A percentile compares a stretch with the other conserved stretches of the same genome.
phyloP scores from a whole-genome alignment of 2,329 filamentous ascomycete genomes.

The Penicillium sclerotiorum region DNA sequence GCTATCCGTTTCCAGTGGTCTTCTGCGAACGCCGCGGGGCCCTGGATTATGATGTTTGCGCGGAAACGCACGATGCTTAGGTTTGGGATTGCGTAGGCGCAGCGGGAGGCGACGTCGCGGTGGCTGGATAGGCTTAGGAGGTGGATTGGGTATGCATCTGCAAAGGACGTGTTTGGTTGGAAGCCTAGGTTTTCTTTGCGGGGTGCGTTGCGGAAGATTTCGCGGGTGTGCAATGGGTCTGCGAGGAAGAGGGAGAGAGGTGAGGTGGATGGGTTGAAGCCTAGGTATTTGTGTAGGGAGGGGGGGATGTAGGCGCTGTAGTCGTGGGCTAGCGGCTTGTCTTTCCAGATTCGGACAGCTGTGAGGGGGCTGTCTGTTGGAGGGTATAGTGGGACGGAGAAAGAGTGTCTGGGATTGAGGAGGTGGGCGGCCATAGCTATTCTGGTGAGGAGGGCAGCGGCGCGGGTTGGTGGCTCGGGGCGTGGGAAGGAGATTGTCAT shows the following conservation, averaged over 20 bases:
- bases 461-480: slow-evolving; percentile 10
- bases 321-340: slow-evolving; percentile 49
- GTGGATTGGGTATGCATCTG: slow-evolving; percentile 62
- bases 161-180: slow-evolving; percentile 57
- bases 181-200: slow-evolving; percentile 55
- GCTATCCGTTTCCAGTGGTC: slow-evolving; percentile 59
- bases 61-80: slow-evolving; percentile 59
- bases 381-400: slow-evolving; percentile 58
- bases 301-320: slow-evolving; percentile 46
- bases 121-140: slow-evolving; percentile 59
- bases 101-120: slow-evolving; percentile 50
- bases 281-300: slow-evolving; percentile 54
- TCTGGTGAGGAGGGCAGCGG: slow-evolving; percentile 19
- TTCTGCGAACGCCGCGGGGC: slow-evolving; percentile 57
- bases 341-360: slow-evolving; percentile 59
- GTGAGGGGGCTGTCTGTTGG: slow-evolving; percentile 51
- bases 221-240: slow-evolving; percentile 47
- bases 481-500: slow-evolving; percentile 54
- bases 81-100: slow-evolving; percentile 41
- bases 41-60: slow-evolving; percentile 60
- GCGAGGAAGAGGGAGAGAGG: slow-evolving; percentile 59
- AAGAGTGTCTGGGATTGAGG: slow-evolving; percentile 43
- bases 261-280: slow-evolving; percentile 11
- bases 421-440: slow-evolving; percentile 35
- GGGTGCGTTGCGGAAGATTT: slow-evolving; percentile 59